Evolutionary conservation across 2,329 filamentous ascomycete species (phyloP).

Genomic region (Ophiostoma tasmaniense): DNA sequence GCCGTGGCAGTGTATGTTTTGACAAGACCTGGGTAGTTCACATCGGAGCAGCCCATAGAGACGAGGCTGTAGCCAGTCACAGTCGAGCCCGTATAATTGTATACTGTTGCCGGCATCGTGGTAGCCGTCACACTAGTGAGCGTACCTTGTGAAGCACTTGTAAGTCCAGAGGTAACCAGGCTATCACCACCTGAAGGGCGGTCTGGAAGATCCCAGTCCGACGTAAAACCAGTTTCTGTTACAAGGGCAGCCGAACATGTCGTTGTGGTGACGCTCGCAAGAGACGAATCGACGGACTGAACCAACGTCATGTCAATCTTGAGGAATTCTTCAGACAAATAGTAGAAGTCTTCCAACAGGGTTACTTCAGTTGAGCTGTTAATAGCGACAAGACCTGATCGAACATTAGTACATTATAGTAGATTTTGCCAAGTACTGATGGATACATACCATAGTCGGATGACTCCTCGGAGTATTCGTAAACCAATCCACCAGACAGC

Average conservation of each 20-base stretch:
- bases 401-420: not conserved
- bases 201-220: not conserved
- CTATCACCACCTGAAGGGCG: not conserved
- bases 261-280: not conserved
- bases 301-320: not conserved
- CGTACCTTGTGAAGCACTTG: not conserved
- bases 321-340: not conserved
- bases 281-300: not conserved
- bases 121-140: not conserved
- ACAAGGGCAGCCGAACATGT: not conserved
- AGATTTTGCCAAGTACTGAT: too few relatives aligned
- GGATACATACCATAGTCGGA: slow-evolving; percentile 77
- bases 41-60: slow-evolving; percentile 33
- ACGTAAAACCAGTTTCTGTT: not conserved
- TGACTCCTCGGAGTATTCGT: slow-evolving; percentile 91
- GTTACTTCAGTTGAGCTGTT: not conserved
- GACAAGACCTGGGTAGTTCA: not conserved
- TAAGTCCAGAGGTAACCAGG: not conserved
- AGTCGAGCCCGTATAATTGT: slow-evolving; percentile 50
- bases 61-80: slow-evolving; percentile 69
- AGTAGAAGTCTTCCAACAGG: not conserved
- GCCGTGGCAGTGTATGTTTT: not conserved
- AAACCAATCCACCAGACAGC: slow-evolving; percentile 92
- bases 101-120: slow-evolving; percentile 42
- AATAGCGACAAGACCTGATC: not conserved